Evolutionary conservation across 345 rosid genomes (phyloP).

Genomic region (Cochlearia excelsa): DNA sequence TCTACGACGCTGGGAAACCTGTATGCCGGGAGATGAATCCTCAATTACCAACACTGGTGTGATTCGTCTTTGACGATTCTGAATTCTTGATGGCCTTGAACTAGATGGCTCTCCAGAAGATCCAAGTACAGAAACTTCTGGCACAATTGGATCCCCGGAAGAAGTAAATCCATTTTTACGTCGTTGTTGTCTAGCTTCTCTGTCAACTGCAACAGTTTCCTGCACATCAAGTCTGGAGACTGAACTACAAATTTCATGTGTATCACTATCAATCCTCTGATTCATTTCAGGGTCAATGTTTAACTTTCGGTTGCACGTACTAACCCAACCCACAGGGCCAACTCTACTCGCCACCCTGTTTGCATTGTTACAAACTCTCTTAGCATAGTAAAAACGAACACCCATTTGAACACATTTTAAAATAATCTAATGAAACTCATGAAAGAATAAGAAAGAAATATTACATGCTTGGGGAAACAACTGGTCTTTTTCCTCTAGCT

Average conservation of each 20-base stretch:
- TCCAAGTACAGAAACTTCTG: slow-evolving; percentile 48
- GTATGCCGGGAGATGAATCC: slow-evolving; percentile 43
- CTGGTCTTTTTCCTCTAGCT: slow-evolving; percentile 52
- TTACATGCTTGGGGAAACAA: slow-evolving; percentile 51
- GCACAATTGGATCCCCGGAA: slow-evolving; percentile 38
- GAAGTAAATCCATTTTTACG: slow-evolving; percentile 46
- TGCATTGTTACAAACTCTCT: slow-evolving; percentile 29
- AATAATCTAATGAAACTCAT: neutral
- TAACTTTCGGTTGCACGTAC: slow-evolving; percentile 37
- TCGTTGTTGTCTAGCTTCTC: slow-evolving; percentile 39
- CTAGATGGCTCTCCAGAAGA: slow-evolving; percentile 57
- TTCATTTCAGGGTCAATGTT: slow-evolving; percentile 29
- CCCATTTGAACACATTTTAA: too few relatives aligned
- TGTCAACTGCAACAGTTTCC: slow-evolving; percentile 27
- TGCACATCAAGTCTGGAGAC: slow-evolving; percentile 26
- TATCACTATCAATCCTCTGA: slow-evolving; percentile 30
- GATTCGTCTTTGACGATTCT: slow-evolving; percentile 30
- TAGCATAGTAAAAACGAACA: neutral
- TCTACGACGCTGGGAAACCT: slow-evolving; percentile 30
- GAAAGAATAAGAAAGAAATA: neutral
- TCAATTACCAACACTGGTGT: slow-evolving; percentile 46
- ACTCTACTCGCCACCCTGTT: slow-evolving; percentile 33
- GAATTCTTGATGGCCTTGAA: slow-evolving; percentile 52
- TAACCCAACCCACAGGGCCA: slow-evolving; percentile 59
- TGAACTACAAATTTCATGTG: slow-evolving; percentile 27